phyloP scores from a whole-genome alignment of 2,329 filamentous ascomycete genomes.

The Septoria petroselini region DNA sequence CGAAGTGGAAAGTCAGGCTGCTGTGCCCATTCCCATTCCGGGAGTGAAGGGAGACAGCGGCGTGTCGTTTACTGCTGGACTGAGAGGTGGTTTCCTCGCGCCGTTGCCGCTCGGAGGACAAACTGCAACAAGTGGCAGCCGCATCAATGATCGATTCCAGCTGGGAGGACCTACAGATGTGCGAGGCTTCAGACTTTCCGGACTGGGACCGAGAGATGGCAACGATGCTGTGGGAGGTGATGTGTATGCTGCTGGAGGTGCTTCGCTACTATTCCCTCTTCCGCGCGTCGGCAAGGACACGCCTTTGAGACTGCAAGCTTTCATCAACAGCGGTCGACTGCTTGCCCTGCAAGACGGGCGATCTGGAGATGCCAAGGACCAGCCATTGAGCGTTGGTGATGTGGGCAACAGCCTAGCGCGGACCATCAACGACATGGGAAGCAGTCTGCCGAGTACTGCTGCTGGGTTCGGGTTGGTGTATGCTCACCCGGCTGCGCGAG shows the following conservation, averaged over 20 bases:
- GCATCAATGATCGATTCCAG: slow-evolving; percentile 91
- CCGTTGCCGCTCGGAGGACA: slow-evolving; percentile 66
- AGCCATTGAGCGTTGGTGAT: slow-evolving; percentile 49
- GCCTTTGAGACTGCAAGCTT: slow-evolving; percentile 81
- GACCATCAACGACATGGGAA: slow-evolving; percentile 68
- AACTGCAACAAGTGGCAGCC: slow-evolving; percentile 62
- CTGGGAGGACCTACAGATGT: slow-evolving; percentile 94
- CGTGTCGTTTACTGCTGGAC: slow-evolving; percentile 75
- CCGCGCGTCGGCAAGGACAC: slow-evolving; percentile 78
- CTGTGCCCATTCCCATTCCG: slow-evolving; percentile 69
- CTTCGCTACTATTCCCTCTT: slow-evolving; percentile 80
- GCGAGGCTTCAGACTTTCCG: slow-evolving; percentile 85
- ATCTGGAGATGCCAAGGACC: slow-evolving; percentile 38
- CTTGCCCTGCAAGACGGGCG: slow-evolving; percentile 64
- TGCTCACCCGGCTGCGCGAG: slow-evolving; percentile 86
- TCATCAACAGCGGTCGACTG: slow-evolving; percentile 84
- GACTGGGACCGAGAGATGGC: slow-evolving; percentile 84
- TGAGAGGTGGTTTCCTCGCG: slow-evolving; percentile 78
- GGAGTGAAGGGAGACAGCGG: slow-evolving; percentile 68
- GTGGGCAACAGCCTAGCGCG: slow-evolving; percentile 56
- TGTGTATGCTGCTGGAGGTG: slow-evolving; percentile 82
- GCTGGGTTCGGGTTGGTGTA: slow-evolving; percentile 91
- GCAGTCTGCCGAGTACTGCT: slow-evolving; percentile 76
- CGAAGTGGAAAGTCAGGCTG: slow-evolving; percentile 78
- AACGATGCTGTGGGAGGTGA: slow-evolving; percentile 85